Evolutionary conservation across 139 green algal genomes (phyloP), one percentile per base, ranked within the genome.

Genomic region (Raphidocelis subcapitata): DNA sequence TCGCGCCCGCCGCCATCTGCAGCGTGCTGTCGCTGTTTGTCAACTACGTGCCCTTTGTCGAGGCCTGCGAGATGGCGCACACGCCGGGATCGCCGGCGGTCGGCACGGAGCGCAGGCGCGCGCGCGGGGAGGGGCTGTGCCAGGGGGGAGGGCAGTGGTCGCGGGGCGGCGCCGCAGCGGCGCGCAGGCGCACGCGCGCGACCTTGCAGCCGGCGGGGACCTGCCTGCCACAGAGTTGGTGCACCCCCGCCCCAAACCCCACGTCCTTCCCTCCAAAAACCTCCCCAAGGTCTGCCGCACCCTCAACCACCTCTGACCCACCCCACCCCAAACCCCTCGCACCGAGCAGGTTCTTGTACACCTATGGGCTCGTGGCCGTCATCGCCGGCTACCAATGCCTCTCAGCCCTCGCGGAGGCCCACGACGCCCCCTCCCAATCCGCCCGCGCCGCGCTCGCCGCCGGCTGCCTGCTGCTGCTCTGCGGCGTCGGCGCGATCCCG

Each of bases 41-140:
- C 28, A 90, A 92, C 78, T 73, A 82, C 35, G 79, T 85, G 60
- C 83, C 83, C 2, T 86, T 71, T 72, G 77, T 83, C 18, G 66
- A 84, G 60, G 33, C 72, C 5, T 67, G 35, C 47, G 72, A 78
- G 54, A 61, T 31, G 33, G 31, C 21, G 41, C 41, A 12, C 41
- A n/a, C 21, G 29, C 20, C 32, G 36, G 67, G 28, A 64, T 5
- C 57, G 36, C n/a, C 57, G 37, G 36, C 55, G 54, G 54, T 20
- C 28, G 65, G 24, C 55, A 74, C 54, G 24, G 46, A 74, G 36
- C 33, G 67, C 49, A 74, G 67, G 67, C 65, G 55, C 3, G 67
- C 41, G 62, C 21, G 18, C 14, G 33, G 20, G n/a, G n/a, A n/a
- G n/a, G n/a, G n/a, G n/a, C n/a, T n/a, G n/a, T n/a, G n/a, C n/a